phyloP scores from a whole-genome alignment of 148 eudicot species.

The Dysphania ambrosioides region DNA sequence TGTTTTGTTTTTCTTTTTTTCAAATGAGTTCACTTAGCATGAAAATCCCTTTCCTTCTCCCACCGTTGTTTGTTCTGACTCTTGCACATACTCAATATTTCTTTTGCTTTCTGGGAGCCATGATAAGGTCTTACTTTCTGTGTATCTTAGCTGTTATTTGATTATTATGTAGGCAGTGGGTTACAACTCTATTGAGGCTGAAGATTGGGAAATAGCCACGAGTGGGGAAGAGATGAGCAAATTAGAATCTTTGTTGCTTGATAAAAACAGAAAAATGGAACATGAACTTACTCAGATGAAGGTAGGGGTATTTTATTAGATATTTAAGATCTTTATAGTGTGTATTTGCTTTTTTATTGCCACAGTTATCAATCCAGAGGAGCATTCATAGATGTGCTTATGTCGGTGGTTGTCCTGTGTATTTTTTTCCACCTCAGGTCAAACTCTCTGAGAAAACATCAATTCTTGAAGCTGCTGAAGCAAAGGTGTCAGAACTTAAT shows the following conservation, averaged over 20 bases:
- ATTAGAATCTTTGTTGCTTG: slow-evolving; percentile 92
- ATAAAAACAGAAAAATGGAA: slow-evolving; percentile 98
- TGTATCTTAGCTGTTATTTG: slow-evolving; percentile 6
- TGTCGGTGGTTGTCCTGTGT: neutral
- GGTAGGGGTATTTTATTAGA: slow-evolving; percentile 37
- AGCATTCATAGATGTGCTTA: slow-evolving; percentile 8
- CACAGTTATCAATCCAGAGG: slow-evolving; percentile 6
- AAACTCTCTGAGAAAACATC: slow-evolving; percentile 78
- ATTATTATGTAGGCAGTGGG: slow-evolving; percentile 79
- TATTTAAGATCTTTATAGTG: neutral
- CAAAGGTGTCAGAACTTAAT: slow-evolving; percentile 60
- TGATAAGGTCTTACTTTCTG: neutral
- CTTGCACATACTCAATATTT: neutral
- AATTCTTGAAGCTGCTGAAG: slow-evolving; percentile 80
- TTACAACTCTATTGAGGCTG: slow-evolving; percentile 98
- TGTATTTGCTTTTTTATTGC: neutral
- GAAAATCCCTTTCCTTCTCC: neutral
- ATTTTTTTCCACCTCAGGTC: slow-evolving; percentile 43
- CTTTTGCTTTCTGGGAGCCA: slow-evolving; percentile 8
- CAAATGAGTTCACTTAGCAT: neutral
- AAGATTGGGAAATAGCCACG: slow-evolving; percentile 99
- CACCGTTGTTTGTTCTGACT: neutral
- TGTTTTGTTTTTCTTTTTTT: neutral
- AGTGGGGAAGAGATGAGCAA: slow-evolving; percentile 99
- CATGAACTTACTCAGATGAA: slow-evolving; percentile 90